Base-by-base conservation (phyloP, 768 basidiomycete species). In the Leccinum longicurvipes region DNA sequence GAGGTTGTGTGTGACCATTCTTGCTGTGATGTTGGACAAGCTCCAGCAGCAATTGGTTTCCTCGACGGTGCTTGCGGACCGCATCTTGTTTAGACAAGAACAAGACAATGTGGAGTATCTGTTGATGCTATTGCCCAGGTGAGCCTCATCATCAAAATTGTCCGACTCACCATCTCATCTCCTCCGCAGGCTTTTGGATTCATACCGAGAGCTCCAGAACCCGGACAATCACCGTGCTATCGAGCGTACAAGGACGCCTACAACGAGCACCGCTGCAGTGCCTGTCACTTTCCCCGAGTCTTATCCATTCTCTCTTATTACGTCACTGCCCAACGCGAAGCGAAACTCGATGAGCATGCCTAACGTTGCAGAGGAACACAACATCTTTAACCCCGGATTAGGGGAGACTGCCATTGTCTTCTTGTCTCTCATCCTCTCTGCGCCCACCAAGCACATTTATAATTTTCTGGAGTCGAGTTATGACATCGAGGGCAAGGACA, bases 281-380 rank as follows among this genome's bases (percentile, higher is more conserved):
- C 94, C 93, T 0, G 84, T 91, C 44, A 88, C 90, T 1, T 98
- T 98, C 73, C 96, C 96, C 0, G 89, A 93, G 60, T 88, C 94
- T 0, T 94, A 98, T 69, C 96, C 96, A 0, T 94, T 97, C 71
- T 86, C 92, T 6, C 78, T 98, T 19, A 64, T 92, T 24, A 78
- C 88, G 0, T 78, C 84, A 29, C 71, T 86, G 23, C 88, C 91
- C 3, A 84, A 83, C 54, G 64, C 75, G 27, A 75, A 76, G 36
- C 74, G 76, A 15, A 77, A 73, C 49, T 73, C 76, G 17, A 73
- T 74, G 53, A 76, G 70, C 54, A 64, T 71, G n/a, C 71, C 73
- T 24, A 71, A 69, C 52, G 65, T 73, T 47, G 73, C 72, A 53
- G 82, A 85, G 51, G 75, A 75, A 25, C 79, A 82, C 42, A 65